Percentiles rank a stretch among this genome's conserved stretches.
Conservation (phyloP, 768 basidiomycete species). For the Suillus luteus region DNA sequence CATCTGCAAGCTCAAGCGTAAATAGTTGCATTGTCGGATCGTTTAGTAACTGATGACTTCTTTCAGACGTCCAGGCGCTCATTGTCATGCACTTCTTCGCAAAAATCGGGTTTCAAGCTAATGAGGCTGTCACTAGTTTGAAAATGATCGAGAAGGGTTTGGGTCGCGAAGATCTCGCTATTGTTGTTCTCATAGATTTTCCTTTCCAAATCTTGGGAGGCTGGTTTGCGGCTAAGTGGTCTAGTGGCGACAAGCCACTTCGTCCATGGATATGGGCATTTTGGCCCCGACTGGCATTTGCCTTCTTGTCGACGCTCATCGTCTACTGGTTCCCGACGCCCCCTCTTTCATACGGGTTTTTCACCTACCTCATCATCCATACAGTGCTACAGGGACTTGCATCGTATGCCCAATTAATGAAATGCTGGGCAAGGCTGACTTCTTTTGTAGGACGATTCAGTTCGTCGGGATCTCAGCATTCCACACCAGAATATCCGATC, state of each 20-base stretch:
- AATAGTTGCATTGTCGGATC: slow-evolving; percentile 23
- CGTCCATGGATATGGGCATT: slow-evolving; percentile 91
- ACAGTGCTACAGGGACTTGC: slow-evolving; percentile 86
- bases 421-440: slow-evolving; percentile 11
- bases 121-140: slow-evolving; percentile 86
- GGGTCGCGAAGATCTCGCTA: slow-evolving; percentile 92
- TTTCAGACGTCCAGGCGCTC: slow-evolving; percentile 85
- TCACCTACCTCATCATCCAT: slow-evolving; percentile 75
- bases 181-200: slow-evolving; percentile 94
- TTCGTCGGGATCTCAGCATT: slow-evolving; percentile 99
- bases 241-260: slow-evolving; percentile 73
- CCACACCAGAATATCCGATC: slow-evolving; percentile 95
- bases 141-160: slow-evolving; percentile 98
- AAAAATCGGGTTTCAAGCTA: slow-evolving; percentile 93
- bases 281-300: slow-evolving; percentile 81
- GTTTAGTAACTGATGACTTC: slow-evolving; percentile 8
- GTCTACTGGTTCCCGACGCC: slow-evolving; percentile 85
- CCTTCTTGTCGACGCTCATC: slow-evolving; percentile 68
- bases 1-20: slow-evolving; percentile 90
- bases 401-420: slow-evolving; percentile 55
- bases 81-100: slow-evolving; percentile 85
- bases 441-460: slow-evolving; percentile 79
- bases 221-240: slow-evolving; percentile 93
- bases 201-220: slow-evolving; percentile 96
- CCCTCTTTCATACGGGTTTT: slow-evolving; percentile 75